Conservation (phyloP, 306 rosid genomes). For the Sesbania bispinosa region DNA sequence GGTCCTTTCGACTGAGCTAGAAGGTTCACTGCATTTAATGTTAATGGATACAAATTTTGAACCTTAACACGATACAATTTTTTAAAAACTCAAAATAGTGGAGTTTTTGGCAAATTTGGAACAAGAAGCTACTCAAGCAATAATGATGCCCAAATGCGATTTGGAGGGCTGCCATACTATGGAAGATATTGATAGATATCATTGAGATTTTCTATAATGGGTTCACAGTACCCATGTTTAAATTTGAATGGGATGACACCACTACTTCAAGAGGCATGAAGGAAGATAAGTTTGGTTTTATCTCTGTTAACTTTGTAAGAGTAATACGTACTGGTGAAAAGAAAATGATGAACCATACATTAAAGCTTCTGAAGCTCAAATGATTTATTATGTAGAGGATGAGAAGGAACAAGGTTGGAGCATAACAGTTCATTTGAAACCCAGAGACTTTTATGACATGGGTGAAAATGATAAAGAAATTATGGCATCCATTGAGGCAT, state of each 20-base stretch:
- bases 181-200: neutral
- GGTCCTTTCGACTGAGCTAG: neutral
- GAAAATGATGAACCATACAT: neutral
- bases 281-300: neutral
- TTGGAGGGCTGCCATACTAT: neutral
- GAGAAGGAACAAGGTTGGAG: neutral
- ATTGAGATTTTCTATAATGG: neutral
- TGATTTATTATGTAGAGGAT: neutral
- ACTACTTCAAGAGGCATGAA: neutral
- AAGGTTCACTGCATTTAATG: neutral
- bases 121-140: neutral
- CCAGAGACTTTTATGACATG: neutral
- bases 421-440: neutral
- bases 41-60: neutral
- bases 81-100: neutral
- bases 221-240: neutral
- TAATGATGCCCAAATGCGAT: neutral
- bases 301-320: neutral
- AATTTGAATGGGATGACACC: neutral
- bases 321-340: neutral
- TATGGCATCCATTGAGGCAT: neutral
- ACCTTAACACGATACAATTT: neutral
- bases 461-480: neutral
- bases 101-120: neutral
- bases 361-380: neutral